A percentile compares a stretch with the other conserved stretches of the same genome.
Evolutionary conservation across 2,329 filamentous ascomycete species (phyloP).

Genomic region (Rhynchosporium graminicola): DNA sequence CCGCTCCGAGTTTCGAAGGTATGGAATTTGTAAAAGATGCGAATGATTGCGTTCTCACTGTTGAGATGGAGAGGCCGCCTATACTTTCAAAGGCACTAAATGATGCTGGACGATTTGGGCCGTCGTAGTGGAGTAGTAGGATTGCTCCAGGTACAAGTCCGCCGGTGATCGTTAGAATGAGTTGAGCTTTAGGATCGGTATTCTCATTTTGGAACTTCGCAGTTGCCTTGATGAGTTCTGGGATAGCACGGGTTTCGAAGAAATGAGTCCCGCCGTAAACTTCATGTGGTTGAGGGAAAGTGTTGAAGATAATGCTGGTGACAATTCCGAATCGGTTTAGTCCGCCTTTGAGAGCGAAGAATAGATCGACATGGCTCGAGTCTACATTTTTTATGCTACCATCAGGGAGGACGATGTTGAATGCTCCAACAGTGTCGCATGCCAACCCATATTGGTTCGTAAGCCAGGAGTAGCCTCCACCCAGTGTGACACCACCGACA

Average conservation of each 20-base stretch:
- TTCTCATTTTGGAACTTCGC: slow-evolving; percentile 31
- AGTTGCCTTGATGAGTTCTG: slow-evolving; percentile 37
- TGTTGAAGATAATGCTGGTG: slow-evolving; percentile 40
- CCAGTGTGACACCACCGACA: slow-evolving; percentile 42
- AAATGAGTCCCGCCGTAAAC: slow-evolving; percentile 34
- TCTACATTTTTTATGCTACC: slow-evolving; percentile 39
- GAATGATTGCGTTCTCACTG: neutral
- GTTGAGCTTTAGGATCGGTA: slow-evolving; percentile 36
- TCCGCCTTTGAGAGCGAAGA: slow-evolving; percentile 39
- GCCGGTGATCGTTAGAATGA: slow-evolving; percentile 38
- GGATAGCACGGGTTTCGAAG: slow-evolving; percentile 33
- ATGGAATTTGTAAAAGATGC: slow-evolving; percentile 26
- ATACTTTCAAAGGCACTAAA: neutral
- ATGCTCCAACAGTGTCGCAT: slow-evolving; percentile 38
- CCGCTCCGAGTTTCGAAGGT: slow-evolving; percentile 28
- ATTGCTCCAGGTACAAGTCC: slow-evolving; percentile 19
- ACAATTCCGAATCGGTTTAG: slow-evolving; percentile 36
- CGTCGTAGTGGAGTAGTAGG: slow-evolving; percentile 4
- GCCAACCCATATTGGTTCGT: slow-evolving; percentile 40
- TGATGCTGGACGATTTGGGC: neutral
- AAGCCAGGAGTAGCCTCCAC: slow-evolving; percentile 39
- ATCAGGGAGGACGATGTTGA: slow-evolving; percentile 36
- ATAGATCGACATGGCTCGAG: slow-evolving; percentile 38
- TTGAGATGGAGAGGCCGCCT: neutral
- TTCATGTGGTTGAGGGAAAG: slow-evolving; percentile 37